Evolutionary conservation across 495 filamentous ascomycete genomes (phyloP).

Genomic region (Aspergillus panamensis): DNA sequence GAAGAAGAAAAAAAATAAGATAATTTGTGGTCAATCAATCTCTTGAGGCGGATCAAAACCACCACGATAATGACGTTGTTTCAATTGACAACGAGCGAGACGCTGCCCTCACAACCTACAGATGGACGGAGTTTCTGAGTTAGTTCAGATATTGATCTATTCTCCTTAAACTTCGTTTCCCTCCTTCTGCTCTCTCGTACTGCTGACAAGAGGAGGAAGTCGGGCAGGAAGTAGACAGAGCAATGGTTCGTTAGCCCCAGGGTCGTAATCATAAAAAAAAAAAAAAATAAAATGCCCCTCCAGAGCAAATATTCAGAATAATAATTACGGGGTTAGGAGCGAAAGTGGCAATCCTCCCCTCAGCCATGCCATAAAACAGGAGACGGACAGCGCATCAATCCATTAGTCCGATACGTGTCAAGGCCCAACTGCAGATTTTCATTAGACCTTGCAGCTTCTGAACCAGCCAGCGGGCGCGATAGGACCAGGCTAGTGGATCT

Average conservation of each 20-base stretch:
- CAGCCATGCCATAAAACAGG: conserved; percentile 17
- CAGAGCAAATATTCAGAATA: too few relatives aligned
- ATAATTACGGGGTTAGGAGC: background rate
- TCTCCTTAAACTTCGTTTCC: background rate
- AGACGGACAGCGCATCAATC: conserved; percentile 26
- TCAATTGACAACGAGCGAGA: background rate
- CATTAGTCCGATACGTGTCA: conserved; percentile 28
- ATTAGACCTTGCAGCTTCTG: conserved; percentile 24
- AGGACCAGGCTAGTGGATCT: conserved; percentile 23
- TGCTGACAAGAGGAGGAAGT: too few relatives aligned
- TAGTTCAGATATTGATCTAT: background rate
- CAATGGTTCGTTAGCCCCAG: background rate
- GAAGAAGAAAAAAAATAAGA: conserved; percentile 2
- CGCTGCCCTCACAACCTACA: background rate
- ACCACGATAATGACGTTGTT: conserved; percentile 4
- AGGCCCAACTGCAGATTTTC: conserved; percentile 22
- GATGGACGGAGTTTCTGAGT: background rate
- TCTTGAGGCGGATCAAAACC: background rate
- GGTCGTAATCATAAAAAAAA: background rate
- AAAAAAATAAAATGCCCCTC: too few relatives aligned
- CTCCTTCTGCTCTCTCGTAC: background rate
- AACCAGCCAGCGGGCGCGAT: conserved; percentile 22
- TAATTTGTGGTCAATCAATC: background rate
- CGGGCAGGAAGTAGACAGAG: too few relatives aligned
- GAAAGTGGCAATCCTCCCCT: conserved; percentile 19